A percentile compares a stretch with the other conserved stretches of the same genome.
Conservation (phyloP, 352 stramenopile species). For the Phytophthora sp. region DNA sequence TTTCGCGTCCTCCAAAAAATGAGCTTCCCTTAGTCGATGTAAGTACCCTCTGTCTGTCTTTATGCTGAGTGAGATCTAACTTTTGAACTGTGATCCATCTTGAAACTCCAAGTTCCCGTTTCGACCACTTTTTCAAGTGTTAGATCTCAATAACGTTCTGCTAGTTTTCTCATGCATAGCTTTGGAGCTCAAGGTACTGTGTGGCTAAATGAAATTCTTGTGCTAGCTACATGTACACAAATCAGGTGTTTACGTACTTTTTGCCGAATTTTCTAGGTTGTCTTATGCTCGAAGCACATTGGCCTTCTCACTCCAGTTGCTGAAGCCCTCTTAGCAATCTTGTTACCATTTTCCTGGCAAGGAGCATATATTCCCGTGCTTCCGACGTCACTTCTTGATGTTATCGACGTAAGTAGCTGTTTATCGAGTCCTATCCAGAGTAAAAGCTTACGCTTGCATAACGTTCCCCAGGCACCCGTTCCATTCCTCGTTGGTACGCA, state of each 20-base stretch:
- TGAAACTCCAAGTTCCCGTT: constrained; percentile 85
- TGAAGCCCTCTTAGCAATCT: constrained; percentile 90
- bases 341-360: constrained; percentile 96
- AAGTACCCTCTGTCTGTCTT: constrained; percentile 14
- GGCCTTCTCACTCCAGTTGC: constrained; percentile 90
- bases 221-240: too few species aligned
- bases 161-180: constrained; percentile 91
- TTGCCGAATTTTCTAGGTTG: constrained; percentile 59
- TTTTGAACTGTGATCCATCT: neutral
- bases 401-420: constrained; percentile 86
- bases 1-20: constrained; percentile 91
- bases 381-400: constrained; percentile 90
- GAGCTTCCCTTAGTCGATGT: constrained; percentile 92
- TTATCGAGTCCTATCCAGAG: too few species aligned
- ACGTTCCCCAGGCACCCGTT: constrained; percentile 81
- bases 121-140: constrained; percentile 90
- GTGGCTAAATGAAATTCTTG: too few species aligned
- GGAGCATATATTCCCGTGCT: constrained; percentile 95
- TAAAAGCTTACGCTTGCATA: neutral
- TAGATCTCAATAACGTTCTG: constrained; percentile 93
- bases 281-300: constrained; percentile 91
- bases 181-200: constrained; percentile 89
- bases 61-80: neutral
- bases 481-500: constrained; percentile 95
- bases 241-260: neutral